Base-by-base conservation (phyloP, 1,284 basidiomycete genomes). In the Farysia itapuensis region DNA sequence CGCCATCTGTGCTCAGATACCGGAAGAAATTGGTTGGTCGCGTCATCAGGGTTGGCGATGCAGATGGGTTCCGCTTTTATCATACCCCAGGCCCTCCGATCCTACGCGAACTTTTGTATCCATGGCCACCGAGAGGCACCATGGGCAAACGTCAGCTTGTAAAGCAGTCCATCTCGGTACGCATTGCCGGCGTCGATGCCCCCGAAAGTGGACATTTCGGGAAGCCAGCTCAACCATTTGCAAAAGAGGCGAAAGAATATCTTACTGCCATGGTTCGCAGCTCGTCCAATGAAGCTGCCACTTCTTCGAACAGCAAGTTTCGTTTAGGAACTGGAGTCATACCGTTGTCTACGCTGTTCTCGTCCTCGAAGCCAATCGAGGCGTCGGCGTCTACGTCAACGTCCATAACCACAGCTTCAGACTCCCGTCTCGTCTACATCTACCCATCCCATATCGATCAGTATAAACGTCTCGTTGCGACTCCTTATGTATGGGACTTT, bases 171-270 rank as follows among this genome's bases (percentile, higher is more conserved):
- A 58, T 76, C 22, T 67, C 63, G 0, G 64, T 76, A 15, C 54
- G 74, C 7, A 51, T 76, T 4, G 74, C 74, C 3, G 74, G 74
- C 6, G 69, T 64, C 1, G 74, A 76, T 34, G 74, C 74, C 13
- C 74, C 74, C 1, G 74, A 76, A 36, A 49, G 56, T 9, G 69
- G 50, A 5, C 74, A 76, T 44, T 76, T 76, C 47, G 74, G 74
- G 16, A 70, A 73, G 40, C 61, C 51, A 14, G 65, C 61, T 12
- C 74, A 76, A 49, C 74, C 74, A 1, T 75, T 61, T 45, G 53
- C 69, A 7, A 67, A 74, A 38, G 74, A 75, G 42, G 74, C 74
- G 5, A 53, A 63, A n/a, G 57, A 46, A 5, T 65, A 61, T 20
- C 56, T 76, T 30, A 52, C 45, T 24, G 30, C 29, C 2, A 59